Evolutionary conservation across 2,329 filamentous ascomycete species (phyloP), one percentile per base, ranked within the genome.

Genomic region (Sphaerulina musiva): DNA sequence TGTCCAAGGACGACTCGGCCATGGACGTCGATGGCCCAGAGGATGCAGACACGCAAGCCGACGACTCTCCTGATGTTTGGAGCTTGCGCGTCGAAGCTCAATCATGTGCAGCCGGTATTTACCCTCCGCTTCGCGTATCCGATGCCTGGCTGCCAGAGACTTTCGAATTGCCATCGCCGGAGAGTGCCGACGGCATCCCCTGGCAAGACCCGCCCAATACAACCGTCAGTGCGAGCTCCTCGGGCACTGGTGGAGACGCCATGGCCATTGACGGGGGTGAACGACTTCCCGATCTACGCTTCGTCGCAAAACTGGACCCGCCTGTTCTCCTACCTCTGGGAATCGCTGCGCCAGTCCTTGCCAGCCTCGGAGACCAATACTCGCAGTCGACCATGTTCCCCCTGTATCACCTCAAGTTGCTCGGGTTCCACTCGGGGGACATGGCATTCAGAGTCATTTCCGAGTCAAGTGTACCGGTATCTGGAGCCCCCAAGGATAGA

Each of bases 121-220:
- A 74, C 72, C 79, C 74, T 1, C 80, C 87, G 0, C 78, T 90
- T 23, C 80, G 87, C 14, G 79, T 89, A 38, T 88, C 87, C 0
- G 79, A 86, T 55, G 76, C 81, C 51, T 93, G 88, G 88, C 80
- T 93, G 48, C 83, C 84, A 7, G 78, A 83, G 26, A 73, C 78
- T 1, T 76, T 91, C 84, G 86, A 78, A 80, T 32, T 84, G 87
- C 58, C 87, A 83, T 1, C 78, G 80, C 10, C 80, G 80, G 56
- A 82, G 79, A 4, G 76, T 82, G 31, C 65, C 84, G 10, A 57
- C 17, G 32, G 51, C 14, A 46, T 64, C 38, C 59, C 14, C 74
- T 92, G 87, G 87, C 77, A 83, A 40, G 84, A 91, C 54, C 87
- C 87, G 0, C 79, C 82, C 2, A 80, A 81, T 47, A 84, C 82